Percentiles rank a stretch among this genome's conserved stretches.
phyloP scores from a whole-genome alignment of 495 filamentous ascomycete species.

The Aspergillus bertholletiae region DNA sequence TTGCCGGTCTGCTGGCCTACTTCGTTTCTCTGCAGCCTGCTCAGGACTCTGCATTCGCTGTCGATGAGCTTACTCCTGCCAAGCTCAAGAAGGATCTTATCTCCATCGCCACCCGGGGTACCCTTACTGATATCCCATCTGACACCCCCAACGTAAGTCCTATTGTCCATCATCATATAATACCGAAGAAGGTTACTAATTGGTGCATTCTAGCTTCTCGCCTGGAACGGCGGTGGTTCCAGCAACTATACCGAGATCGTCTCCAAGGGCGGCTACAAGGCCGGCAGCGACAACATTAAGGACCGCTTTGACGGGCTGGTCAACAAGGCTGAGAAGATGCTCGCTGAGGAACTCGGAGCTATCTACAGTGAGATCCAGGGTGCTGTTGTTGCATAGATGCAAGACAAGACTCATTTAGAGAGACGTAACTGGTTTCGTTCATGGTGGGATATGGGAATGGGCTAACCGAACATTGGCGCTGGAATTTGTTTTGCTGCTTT shows the following conservation, averaged over 20 bases:
- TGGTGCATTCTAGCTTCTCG: conserved; percentile 61
- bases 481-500: conserved; percentile 21
- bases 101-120: conserved; percentile 73
- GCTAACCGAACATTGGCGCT: conserved; percentile 30
- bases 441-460: conserved; percentile 26
- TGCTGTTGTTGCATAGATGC: conserved; percentile 36
- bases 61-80: conserved; percentile 86
- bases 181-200: conserved; percentile 43
- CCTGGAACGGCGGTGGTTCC: conserved; percentile 97
- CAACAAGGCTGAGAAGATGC: conserved; percentile 34
- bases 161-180: background rate
- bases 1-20: conserved; percentile 95
- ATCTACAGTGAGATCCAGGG: conserved; percentile 48
- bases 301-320: conserved; percentile 30
- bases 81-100: conserved; percentile 90
- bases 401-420: conserved; percentile 7
- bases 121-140: conserved; percentile 77
- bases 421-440: conserved; percentile 7
- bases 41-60: conserved; percentile 81
- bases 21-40: conserved; percentile 92
- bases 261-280: conserved; percentile 53
- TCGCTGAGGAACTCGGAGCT: conserved; percentile 36
- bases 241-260: conserved; percentile 88
- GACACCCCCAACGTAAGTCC: conserved; percentile 76
- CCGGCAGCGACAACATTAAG: conserved; percentile 19